phyloP scores from a whole-genome alignment of 2,329 filamentous ascomycete genomes.

The Shiraia bambusicola region DNA sequence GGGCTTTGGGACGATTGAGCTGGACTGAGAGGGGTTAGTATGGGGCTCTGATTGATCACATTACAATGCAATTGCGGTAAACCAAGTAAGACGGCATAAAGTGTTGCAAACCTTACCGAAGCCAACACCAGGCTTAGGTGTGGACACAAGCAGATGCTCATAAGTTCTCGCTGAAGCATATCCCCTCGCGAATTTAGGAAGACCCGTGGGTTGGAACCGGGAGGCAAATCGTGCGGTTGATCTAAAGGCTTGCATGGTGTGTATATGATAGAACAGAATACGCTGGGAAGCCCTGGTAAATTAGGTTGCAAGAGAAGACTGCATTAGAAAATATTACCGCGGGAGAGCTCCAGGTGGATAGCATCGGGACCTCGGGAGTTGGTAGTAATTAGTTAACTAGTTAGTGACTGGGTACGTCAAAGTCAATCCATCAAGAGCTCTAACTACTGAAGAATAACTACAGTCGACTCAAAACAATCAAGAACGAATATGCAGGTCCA shows the following conservation, averaged over 20 bases:
- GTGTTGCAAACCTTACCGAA: constrained; percentile 61
- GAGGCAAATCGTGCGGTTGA: constrained; percentile 63
- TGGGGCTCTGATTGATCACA: not conserved
- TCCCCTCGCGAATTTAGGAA: constrained; percentile 58
- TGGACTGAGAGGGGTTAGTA: constrained; percentile 63
- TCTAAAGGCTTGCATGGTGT: constrained; percentile 54
- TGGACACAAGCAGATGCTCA: constrained; percentile 79
- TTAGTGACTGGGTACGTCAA: too few relatives aligned
- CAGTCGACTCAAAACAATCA: too few relatives aligned
- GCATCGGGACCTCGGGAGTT: constrained; percentile 33
- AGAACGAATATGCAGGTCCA: too few relatives aligned
- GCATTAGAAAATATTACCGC: constrained; percentile 1
- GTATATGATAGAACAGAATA: constrained; percentile 9
- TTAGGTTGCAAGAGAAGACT: constrained; percentile 1
- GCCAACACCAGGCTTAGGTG: constrained; percentile 84
- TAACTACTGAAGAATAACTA: too few relatives aligned
- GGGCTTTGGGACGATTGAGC: constrained; percentile 88
- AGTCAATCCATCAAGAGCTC: too few relatives aligned
- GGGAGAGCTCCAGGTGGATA: constrained; percentile 17
- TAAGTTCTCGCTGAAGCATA: constrained; percentile 58
- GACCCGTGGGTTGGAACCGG: constrained; percentile 57
- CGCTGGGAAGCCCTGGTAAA: constrained; percentile 1
- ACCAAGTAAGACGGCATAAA: not conserved
- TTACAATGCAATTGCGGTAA: too few relatives aligned
- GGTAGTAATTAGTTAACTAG: too few relatives aligned